phyloP scores from a whole-genome alignment of 768 basidiomycete genomes.

The Cubamyces sp. region DNA sequence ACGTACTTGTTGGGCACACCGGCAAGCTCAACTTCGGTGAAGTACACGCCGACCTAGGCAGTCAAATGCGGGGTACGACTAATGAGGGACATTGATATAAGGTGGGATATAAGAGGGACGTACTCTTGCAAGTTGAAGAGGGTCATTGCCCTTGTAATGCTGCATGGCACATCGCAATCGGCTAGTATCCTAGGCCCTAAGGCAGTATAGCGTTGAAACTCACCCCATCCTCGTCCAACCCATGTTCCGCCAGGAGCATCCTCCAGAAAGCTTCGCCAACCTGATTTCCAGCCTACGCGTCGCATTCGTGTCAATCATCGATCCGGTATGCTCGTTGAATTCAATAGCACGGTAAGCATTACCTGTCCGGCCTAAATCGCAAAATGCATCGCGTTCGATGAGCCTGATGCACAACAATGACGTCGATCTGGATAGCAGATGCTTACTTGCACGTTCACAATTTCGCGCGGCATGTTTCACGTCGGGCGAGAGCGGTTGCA shows the following conservation, averaged over 20 bases:
- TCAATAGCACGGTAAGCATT: conserved; percentile 34
- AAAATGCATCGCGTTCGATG: not conserved
- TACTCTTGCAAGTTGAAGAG: conserved; percentile 75
- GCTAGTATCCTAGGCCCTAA: not conserved
- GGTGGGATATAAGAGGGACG: conserved; percentile 26
- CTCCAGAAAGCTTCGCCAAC: conserved; percentile 90
- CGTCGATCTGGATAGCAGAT: not conserved
- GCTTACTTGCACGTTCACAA: conserved; percentile 77
- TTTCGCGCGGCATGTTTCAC: conserved; percentile 69
- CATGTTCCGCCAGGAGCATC: conserved; percentile 86
- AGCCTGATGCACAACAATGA: not conserved
- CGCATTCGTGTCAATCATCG: conserved; percentile 1
- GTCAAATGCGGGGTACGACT: not conserved
- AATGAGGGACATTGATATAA: not conserved
- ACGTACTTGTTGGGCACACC: conserved; percentile 71
- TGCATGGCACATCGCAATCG: conserved; percentile 30
- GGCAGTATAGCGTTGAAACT: conserved; percentile 1
- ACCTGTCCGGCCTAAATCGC: conserved; percentile 71
- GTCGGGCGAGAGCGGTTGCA: conserved; percentile 1
- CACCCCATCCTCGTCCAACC: conserved; percentile 74
- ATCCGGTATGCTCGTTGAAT: not conserved
- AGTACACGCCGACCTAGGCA: conserved; percentile 76
- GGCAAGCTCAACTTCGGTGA: conserved; percentile 62
- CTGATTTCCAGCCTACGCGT: conserved; percentile 63
- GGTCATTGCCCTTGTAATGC: conserved; percentile 75